These are phyloP conservation scores for Symmetrospora coprosmae DNA, from an alignment of 768 basidiomycete genomes.

Conservation along the genomic window DNA sequence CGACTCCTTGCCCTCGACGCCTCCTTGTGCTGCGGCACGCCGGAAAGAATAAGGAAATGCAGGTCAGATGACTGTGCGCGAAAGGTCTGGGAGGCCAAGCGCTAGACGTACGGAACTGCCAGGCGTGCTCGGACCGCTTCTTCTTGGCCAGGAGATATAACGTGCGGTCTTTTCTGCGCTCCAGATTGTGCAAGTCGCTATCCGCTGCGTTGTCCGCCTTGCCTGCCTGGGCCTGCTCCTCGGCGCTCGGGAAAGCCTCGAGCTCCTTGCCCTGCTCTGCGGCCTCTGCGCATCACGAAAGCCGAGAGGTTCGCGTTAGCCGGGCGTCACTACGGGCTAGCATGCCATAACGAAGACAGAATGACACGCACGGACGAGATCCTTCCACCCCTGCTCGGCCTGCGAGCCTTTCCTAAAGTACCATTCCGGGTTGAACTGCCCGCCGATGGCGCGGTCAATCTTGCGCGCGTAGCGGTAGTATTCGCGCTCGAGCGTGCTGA, in stretches of 20 bases:
- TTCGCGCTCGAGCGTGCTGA: constrained; percentile 26
- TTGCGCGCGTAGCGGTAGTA: constrained; percentile 32
- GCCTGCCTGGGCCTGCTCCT: constrained; percentile 49
- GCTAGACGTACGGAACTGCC: constrained; percentile 41
- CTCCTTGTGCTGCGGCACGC: constrained; percentile 29
- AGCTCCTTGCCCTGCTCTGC: constrained; percentile 44
- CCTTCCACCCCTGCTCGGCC: constrained; percentile 36
- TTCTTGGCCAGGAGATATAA: constrained; percentile 68
- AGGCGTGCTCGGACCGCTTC: constrained; percentile 42
- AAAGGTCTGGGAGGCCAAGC: too few species aligned
- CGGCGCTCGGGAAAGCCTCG: constrained; percentile 29
- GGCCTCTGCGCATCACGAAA: too few species aligned
- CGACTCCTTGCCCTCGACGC: constrained; percentile 20
- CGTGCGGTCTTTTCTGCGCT: constrained; percentile 69
- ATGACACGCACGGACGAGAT: constrained; percentile 28
- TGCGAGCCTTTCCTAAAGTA: constrained; percentile 31
- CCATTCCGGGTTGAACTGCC: constrained; percentile 25
- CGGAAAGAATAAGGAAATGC: neutral
- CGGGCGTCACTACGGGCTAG: constrained; percentile 41
- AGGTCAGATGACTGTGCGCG: too few species aligned
- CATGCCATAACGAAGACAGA: too few species aligned
- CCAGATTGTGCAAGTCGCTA: constrained; percentile 57
- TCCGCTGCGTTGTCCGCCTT: constrained; percentile 44
- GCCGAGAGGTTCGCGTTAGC: too few species aligned
- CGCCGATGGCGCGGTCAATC: constrained; percentile 27